Conservation (phyloP, 2,329 filamentous ascomycete species). For the Penicillium sp. region DNA sequence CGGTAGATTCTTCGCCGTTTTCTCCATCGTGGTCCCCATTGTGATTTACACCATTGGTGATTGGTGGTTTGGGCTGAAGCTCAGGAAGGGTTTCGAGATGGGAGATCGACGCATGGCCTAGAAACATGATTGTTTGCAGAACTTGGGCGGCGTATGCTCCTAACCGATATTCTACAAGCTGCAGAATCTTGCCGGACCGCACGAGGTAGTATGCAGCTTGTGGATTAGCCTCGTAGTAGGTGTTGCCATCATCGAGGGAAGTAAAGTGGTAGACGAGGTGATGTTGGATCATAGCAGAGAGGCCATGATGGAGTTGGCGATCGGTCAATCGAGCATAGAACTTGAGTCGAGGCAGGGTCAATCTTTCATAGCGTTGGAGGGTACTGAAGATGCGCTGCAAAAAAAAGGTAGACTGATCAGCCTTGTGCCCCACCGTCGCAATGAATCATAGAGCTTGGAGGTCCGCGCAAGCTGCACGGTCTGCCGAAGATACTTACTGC, state of each 20-base stretch:
- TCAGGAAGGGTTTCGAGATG: conserved; percentile 47
- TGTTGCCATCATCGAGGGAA: conserved; percentile 61
- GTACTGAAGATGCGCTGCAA: conserved; percentile 78
- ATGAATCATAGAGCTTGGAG: background rate
- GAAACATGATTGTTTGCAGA: conserved; percentile 70
- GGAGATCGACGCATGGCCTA: conserved; percentile 69
- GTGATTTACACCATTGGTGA: conserved; percentile 28
- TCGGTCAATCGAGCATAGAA: conserved; percentile 71
- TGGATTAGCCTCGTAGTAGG: conserved; percentile 82
- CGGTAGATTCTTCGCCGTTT: conserved; percentile 8
- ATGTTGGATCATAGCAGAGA: conserved; percentile 84
- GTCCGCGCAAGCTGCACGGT: background rate
- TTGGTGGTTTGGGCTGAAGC: conserved; percentile 24
- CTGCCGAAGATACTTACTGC: conserved; percentile 66
- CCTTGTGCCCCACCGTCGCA: conserved; percentile 2
- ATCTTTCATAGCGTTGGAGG: conserved; percentile 76
- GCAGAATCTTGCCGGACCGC: conserved; percentile 77
- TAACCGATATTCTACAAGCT: conserved; percentile 71
- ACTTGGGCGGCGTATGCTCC: conserved; percentile 74
- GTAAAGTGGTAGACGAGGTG: conserved; percentile 77
- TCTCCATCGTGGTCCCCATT: conserved; percentile 23
- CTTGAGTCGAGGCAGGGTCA: conserved; percentile 68
- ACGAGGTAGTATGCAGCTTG: conserved; percentile 78
- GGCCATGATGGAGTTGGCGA: conserved; percentile 76
- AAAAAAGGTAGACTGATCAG: conserved; percentile 13